These are phyloP conservation scores for Fusarium compactum DNA, from an alignment of 2,329 filamentous ascomycete genomes.

Conservation along the genomic window DNA sequence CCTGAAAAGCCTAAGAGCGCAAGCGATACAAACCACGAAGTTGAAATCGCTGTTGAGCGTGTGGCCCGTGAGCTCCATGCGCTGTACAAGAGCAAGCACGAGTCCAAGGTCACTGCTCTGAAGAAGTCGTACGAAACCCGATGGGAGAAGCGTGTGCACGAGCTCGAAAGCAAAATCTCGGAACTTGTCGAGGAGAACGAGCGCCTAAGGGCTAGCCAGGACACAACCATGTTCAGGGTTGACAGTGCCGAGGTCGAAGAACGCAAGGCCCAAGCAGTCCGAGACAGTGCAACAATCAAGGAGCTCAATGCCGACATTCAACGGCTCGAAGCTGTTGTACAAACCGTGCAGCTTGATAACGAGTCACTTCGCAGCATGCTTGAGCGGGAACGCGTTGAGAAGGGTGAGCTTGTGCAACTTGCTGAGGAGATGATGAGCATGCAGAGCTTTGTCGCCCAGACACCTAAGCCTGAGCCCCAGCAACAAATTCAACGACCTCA, in stretches of 20 bases:
- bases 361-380: conserved; percentile 73
- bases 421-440: conserved; percentile 88
- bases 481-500: conserved; percentile 40
- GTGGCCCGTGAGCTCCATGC: conserved; percentile 94
- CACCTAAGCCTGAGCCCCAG: conserved; percentile 41
- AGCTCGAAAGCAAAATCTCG: conserved; percentile 79
- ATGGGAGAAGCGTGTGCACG: conserved; percentile 88
- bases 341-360: conserved; percentile 77
- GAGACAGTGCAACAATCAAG: conserved; percentile 74
- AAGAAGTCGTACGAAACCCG: conserved; percentile 87
- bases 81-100: conserved; percentile 96
- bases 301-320: conserved; percentile 80
- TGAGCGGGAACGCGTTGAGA: conserved; percentile 82
- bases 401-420: conserved; percentile 83
- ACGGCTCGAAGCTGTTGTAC: conserved; percentile 79
- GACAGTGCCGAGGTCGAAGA: conserved; percentile 62
- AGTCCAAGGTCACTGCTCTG: conserved; percentile 92
- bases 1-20: conserved; percentile 56
- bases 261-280: conserved; percentile 68
- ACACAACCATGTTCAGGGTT: conserved; percentile 73
- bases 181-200: conserved; percentile 81
- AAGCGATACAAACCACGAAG: conserved; percentile 65
- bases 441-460: conserved; percentile 60
- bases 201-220: conserved; percentile 73
- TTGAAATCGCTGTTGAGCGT: conserved; percentile 88